phyloP scores from a whole-genome alignment of 306 rosid species.

The Dalbergia cochinchinensis region DNA sequence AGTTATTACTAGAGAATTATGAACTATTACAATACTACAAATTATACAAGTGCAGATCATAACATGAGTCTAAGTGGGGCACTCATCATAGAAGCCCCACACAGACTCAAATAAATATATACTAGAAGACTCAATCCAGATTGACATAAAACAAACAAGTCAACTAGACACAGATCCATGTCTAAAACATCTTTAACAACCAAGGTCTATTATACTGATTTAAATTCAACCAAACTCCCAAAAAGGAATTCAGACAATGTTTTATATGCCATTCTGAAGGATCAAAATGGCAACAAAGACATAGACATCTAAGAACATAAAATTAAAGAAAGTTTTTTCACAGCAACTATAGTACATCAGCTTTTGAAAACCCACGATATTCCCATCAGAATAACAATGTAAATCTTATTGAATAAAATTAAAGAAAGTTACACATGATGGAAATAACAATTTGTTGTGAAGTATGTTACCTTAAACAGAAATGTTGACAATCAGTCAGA shows the following conservation, averaged over 20 bases:
- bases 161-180: conserved; percentile 50
- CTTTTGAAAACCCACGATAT: conserved; percentile 12
- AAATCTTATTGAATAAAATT: conserved; percentile 30
- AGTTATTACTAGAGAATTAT: conserved; percentile 30
- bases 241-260: neutral
- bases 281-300: no score
- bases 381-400: conserved; percentile 16
- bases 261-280: no score
- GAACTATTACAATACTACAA: conserved; percentile 22
- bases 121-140: conserved; percentile 38
- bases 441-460: conserved; percentile 19
- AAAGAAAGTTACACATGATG: conserved; percentile 14
- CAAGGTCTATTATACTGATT: conserved; percentile 18
- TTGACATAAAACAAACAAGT: conserved; percentile 36
- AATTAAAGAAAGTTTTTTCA: neutral
- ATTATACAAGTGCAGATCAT: neutral
- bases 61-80: neutral
- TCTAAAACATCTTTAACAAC: conserved; percentile 26
- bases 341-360: neutral
- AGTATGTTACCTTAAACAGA: conserved; percentile 69
- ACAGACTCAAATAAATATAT: conserved; percentile 29
- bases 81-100: conserved; percentile 19
- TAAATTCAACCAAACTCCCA: conserved; percentile 8
- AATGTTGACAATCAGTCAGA: conserved; percentile 57
- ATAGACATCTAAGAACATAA: no score